Evolutionary conservation across 1,284 basidiomycete genomes (phyloP).

Genomic region (Cutaneotrichosporon arboriforme): DNA sequence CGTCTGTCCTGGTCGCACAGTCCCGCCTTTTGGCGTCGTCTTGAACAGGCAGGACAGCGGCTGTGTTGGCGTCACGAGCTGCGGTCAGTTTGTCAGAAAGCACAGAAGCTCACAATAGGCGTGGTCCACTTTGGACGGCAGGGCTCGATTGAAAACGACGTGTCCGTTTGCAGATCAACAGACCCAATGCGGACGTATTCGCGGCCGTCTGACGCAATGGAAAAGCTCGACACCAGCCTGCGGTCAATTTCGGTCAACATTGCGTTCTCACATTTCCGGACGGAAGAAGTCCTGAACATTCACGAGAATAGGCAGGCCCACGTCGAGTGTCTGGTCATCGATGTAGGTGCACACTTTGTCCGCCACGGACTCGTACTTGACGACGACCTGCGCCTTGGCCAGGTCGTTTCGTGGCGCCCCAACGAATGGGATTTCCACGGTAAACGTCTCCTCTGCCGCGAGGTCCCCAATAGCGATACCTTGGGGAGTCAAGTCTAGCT

Average conservation of each 20-base stretch:
- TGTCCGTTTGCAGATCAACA: constrained; percentile 24
- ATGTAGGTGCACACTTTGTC: constrained; percentile 16
- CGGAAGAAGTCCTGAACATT: constrained; percentile 51
- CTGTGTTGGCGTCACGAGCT: constrained; percentile 34
- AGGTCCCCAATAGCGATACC: constrained; percentile 22
- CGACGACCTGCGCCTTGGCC: constrained; percentile 26
- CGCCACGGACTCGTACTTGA: constrained; percentile 21
- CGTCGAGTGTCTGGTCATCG: constrained; percentile 33
- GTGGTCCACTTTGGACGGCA: constrained; percentile 22
- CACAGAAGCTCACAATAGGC: constrained; percentile 16
- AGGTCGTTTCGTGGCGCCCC: constrained; percentile 31
- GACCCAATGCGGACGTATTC: constrained; percentile 36
- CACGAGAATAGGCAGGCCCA: constrained; percentile 46
- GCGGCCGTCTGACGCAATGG: constrained; percentile 43
- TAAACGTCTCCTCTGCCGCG: constrained; percentile 4
- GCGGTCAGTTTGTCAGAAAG: neutral
- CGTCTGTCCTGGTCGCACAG: constrained; percentile 11
- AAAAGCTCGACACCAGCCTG: constrained; percentile 47
- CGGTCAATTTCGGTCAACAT: neutral
- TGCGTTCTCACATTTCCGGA: constrained; percentile 35
- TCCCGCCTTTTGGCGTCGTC: constrained; percentile 18
- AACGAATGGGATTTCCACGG: constrained; percentile 28
- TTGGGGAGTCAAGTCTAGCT: constrained; percentile 4
- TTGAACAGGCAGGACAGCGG: constrained; percentile 44
- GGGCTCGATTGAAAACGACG: constrained; percentile 18